Conservation (phyloP, 179 eudicot species). For the Heliamphora ciliata region DNA sequence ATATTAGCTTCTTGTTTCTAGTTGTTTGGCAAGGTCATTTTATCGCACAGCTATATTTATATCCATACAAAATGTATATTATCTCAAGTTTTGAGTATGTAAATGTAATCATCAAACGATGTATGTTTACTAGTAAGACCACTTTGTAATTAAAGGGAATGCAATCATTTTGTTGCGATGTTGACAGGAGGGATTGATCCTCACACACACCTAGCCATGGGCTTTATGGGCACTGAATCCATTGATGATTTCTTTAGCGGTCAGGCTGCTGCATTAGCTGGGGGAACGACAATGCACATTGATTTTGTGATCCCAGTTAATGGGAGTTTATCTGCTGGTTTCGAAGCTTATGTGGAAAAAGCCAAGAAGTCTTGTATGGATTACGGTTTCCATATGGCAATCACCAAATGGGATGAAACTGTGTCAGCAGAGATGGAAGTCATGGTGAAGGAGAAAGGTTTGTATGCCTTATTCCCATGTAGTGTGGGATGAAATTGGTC, state of each 20-base stretch:
- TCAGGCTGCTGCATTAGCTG: conserved; percentile 93
- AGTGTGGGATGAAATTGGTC: not conserved
- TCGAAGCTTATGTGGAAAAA: conserved; percentile 53
- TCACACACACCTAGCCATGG: conserved; percentile 82
- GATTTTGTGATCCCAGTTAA: conserved; percentile 84
- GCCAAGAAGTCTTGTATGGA: conserved; percentile 77
- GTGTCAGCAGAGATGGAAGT: conserved; percentile 81
- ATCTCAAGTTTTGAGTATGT: not conserved
- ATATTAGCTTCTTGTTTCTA: not conserved
- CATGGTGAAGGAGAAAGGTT: conserved; percentile 90
- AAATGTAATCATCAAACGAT: not conserved
- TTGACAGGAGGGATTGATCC: conserved; percentile 94
- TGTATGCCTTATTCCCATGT: conserved; percentile 3
- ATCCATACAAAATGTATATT: not conserved
- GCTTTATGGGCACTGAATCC: conserved; percentile 73
- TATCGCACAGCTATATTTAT: not conserved
- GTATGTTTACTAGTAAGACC: not conserved
- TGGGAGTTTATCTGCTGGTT: conserved; percentile 74
- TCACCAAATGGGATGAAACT: conserved; percentile 86
- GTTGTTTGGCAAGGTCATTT: not conserved
- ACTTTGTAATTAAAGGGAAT: not conserved
- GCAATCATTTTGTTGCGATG: conserved; percentile 8
- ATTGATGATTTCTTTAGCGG: conserved; percentile 91
- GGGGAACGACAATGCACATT: conserved; percentile 96
- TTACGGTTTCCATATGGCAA: conserved; percentile 95